Evolutionary conservation across 2,329 filamentous ascomycete species (phyloP), one percentile per base, ranked within the genome.

Genomic region (Amauroascus verrucosus): DNA sequence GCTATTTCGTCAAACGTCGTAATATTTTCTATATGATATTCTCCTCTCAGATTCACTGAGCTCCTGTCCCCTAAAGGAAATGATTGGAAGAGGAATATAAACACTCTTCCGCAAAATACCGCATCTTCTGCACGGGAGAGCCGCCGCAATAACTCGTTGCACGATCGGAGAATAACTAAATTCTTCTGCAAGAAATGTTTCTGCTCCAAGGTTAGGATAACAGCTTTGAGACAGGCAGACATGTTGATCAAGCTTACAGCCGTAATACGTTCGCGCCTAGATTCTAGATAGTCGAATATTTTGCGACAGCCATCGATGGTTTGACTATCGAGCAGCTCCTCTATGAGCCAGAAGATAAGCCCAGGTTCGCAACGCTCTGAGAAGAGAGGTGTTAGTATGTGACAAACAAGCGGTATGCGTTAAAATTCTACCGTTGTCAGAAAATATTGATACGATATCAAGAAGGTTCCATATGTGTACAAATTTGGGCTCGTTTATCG

Each of bases 31-130:
- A 86, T 82, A 64, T 99, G 93, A 61, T 93, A 99, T 71, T 97
- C 91, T 61, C 93, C 93, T 49, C 93, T 82, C 37, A 97, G 77
- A 64, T 99, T 99, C 48, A 98, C 93, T 0, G 93, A 96, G 67
- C 93, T 97, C 67, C 91, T 93, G 70, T 98, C 94, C 30, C 91
- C 91, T 0, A 98, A 76, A 1, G 93, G 93, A 64, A 98, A 97
- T 67, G 89, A 95, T 68, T 98, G 93, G 69, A 97, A 98, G 65
- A 98, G 81, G 69, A 96, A 99, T 59, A 98, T 96, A 69, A 97
- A 97, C 24, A 99, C 93, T 37, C 93, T 81, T 14, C 93, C 93
- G 64, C 93, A 98, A 66, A 99, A 98, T 0, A 94, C 89, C 0
- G 93, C 94, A 68, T 98, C 93, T 67, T 97, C 90, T 3, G 93